Evolutionary conservation across 2,329 filamentous ascomycete genomes (phyloP).

Genomic region (Cladophialophora carrionii): DNA sequence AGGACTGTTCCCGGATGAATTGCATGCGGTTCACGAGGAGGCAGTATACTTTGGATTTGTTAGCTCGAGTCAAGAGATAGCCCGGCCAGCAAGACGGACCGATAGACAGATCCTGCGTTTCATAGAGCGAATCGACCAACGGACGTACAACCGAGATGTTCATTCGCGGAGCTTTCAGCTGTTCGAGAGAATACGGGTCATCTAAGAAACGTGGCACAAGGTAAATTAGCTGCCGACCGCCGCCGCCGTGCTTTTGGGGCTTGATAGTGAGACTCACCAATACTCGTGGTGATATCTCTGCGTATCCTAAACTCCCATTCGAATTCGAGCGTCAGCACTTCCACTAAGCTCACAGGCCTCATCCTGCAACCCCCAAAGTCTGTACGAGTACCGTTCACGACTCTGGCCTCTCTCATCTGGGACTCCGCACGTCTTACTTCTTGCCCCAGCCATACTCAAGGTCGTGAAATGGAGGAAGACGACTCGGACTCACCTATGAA

Average conservation of each 20-base stretch:
- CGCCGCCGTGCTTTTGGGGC: not conserved
- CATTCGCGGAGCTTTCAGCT: conserved; percentile 78
- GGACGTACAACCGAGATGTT: conserved; percentile 79
- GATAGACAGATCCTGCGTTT: conserved; percentile 76
- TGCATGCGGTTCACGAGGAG: conserved; percentile 79
- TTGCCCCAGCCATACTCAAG: not conserved
- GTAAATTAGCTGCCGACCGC: not conserved
- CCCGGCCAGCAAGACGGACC: conserved; percentile 49
- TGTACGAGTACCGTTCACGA: not conserved
- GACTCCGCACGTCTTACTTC: not conserved
- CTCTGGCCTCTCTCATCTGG: not conserved
- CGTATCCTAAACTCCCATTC: conserved; percentile 36
- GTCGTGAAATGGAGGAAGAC: not conserved
- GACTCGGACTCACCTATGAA: conserved; percentile 30
- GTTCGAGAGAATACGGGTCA: conserved; percentile 70
- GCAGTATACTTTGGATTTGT: conserved; percentile 66
- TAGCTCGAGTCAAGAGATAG: not conserved
- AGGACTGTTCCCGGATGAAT: conserved; percentile 76
- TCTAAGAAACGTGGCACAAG: conserved; percentile 47
- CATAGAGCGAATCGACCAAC: conserved; percentile 80
- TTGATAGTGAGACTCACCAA: conserved; percentile 31
- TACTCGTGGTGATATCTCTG: conserved; percentile 40
- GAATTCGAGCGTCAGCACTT: not conserved
- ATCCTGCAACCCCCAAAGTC: not conserved
- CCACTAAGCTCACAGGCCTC: not conserved